Conservation (phyloP, 2,329 filamentous ascomycete genomes). For the Fusarium stilboides region DNA sequence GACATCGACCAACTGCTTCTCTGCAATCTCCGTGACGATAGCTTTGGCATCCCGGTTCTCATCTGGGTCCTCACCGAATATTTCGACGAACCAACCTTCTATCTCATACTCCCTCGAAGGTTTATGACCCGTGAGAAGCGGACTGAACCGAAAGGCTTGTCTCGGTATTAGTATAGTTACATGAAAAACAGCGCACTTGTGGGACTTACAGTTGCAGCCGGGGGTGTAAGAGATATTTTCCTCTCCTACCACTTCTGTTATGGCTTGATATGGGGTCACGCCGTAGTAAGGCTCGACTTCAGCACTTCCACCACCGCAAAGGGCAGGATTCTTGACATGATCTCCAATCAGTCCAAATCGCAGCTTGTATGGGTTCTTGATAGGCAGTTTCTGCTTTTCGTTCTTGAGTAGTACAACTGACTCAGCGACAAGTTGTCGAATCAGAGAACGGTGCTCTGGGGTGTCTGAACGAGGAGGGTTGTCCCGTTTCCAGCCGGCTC, state of each 20-base stretch:
- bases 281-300: conserved; percentile 55
- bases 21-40: conserved; percentile 17
- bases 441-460: conserved; percentile 27
- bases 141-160: conserved; percentile 38
- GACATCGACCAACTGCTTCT: conserved; percentile 42
- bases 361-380: conserved; percentile 43
- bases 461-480: conserved; percentile 25
- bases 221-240: conserved; percentile 38
- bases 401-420: conserved; percentile 37
- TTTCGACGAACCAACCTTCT: conserved; percentile 38
- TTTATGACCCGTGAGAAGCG: conserved; percentile 27
- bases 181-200: rapidly evolving
- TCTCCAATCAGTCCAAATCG: conserved; percentile 57
- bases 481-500: background rate
- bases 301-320: conserved; percentile 55
- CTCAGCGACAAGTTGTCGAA: conserved; percentile 31
- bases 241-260: conserved; percentile 45
- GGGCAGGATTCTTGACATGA: conserved; percentile 57
- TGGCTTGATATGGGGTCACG: conserved; percentile 53
- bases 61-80: conserved; percentile 31
- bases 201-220: conserved; percentile 40
- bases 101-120: conserved; percentile 1
- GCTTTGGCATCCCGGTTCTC: background rate
- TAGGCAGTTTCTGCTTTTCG: conserved; percentile 2
- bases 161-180: background rate